Evolutionary conservation across 1,284 basidiomycete species (phyloP), one percentile per base, ranked within the genome.

Genomic region (Mycosarcoma mackinlayi): DNA sequence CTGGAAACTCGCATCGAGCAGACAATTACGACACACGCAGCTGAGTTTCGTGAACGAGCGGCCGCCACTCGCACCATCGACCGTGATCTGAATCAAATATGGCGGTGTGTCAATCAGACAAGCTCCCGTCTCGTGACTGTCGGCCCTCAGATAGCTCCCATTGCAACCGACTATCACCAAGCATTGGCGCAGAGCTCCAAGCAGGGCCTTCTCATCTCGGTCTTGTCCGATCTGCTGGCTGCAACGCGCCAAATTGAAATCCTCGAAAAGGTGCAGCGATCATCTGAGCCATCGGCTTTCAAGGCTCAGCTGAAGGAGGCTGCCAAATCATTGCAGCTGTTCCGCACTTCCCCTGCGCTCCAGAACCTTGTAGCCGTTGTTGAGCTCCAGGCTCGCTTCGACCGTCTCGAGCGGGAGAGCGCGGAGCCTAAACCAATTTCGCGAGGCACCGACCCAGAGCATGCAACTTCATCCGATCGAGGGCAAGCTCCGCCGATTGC

Each of bases 181-280:
- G 60, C 69, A 23, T 53, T 67, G 3, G 63, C 53, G n/a, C 63
- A 66, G 51, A 59, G 55, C 40, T 53, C 60, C 33, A 63, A 53
- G 38, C 63, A 56, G 21, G 25, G 48, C 23, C 63, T 63, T 23
- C 63, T 72, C 38, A 56, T 63, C 23, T 59, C 53, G 25, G 58
- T 62, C 6, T 38, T 67, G 25, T 59, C 62, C 28, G 57, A 61
- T 50, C 39, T 70, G 21, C 46, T 70, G 6, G 42, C 39, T n/a
- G 57, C 61, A 21, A 57, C 52, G 9, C 40, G 45, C 8, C 45
- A 41, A 30, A 53, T 70, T 13, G 67, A 70, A 13, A 19, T 19
- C 6, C 57, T 70, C 31, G 67, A 70, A 34, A 52, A 49, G 35
- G 50, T 60, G 38, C 48, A 52, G 40, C 57, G 52, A 11, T 53